Evolutionary conservation across 805 yeast species (phyloP).

Genomic region (Barnettozyma wickerhamii): DNA sequence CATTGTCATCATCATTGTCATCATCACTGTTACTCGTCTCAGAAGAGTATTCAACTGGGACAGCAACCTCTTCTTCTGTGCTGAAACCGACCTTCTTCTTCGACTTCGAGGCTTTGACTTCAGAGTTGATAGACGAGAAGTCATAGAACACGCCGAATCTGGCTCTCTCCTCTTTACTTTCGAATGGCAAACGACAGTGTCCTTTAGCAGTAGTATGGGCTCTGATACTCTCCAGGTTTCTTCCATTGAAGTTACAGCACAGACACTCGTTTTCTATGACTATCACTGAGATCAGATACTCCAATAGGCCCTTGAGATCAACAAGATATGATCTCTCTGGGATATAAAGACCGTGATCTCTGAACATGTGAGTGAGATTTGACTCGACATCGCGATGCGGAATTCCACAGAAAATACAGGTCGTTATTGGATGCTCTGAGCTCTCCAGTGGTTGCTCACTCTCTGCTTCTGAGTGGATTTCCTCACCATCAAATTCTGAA

Average conservation of each 20-base stretch:
- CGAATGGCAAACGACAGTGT: constrained; percentile 89
- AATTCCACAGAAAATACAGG: constrained; percentile 56
- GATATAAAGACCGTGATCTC: constrained; percentile 75
- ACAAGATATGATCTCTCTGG: constrained; percentile 74
- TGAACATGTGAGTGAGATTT: constrained; percentile 73
- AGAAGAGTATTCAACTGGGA: constrained; percentile 22
- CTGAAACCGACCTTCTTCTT: constrained; percentile 30
- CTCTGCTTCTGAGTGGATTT: constrained; percentile 19
- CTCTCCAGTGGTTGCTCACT: constrained; percentile 23
- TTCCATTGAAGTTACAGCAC: constrained; percentile 81
- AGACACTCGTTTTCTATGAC: constrained; percentile 82
- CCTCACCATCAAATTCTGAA: constrained; percentile 3
- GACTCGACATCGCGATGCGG: constrained; percentile 50
- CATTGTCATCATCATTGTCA: constrained; percentile 13
- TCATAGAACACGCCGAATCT: constrained; percentile 82
- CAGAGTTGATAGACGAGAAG: constrained; percentile 60
- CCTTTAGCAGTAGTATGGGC: constrained; percentile 84
- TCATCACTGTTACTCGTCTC: constrained; percentile 20
- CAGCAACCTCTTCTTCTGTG: constrained; percentile 30
- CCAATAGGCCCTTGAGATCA: constrained; percentile 68
- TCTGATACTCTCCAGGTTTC: constrained; percentile 76
- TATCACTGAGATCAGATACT: constrained; percentile 72
- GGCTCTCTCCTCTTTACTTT: constrained; percentile 68
- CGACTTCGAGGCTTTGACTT: constrained; percentile 26
- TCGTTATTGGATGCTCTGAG: constrained; percentile 37